phyloP scores from a whole-genome alignment of 2,329 filamentous ascomycete species.

The Grosmannia serpens region DNA sequence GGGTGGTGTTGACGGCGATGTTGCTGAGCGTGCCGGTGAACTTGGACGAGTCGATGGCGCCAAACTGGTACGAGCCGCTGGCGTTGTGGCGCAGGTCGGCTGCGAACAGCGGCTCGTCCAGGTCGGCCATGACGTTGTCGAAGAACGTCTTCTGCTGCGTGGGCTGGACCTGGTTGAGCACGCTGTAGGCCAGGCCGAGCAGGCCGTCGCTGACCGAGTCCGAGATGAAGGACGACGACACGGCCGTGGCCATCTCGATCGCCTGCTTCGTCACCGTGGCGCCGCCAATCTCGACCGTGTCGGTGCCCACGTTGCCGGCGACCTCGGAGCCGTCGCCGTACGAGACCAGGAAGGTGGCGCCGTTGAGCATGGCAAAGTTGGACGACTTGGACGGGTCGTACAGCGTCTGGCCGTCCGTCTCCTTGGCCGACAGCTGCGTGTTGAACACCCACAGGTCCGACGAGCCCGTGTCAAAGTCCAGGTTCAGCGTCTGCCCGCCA shows the following conservation, averaged over 20 bases:
- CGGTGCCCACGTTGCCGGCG: slow-evolving; percentile 53
- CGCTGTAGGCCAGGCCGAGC: slow-evolving; percentile 55
- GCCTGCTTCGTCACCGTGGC: slow-evolving; percentile 49
- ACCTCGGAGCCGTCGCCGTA: slow-evolving; percentile 60
- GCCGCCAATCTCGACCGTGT: slow-evolving; percentile 56
- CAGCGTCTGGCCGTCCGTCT: slow-evolving; percentile 35
- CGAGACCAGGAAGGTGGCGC: slow-evolving; percentile 47
- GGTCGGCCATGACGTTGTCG: slow-evolving; percentile 49
- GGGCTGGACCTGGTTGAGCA: slow-evolving; percentile 53
- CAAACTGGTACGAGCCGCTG: slow-evolving; percentile 62
- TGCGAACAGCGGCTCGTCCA: slow-evolving; percentile 58
- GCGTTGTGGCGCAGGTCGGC: slow-evolving; percentile 51
- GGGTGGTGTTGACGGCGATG: slow-evolving; percentile 45
- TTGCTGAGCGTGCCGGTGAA: slow-evolving; percentile 53
- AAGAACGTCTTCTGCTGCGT: slow-evolving; percentile 60
- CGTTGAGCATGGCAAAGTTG: slow-evolving; percentile 22
- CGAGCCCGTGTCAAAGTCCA: slow-evolving; percentile 69
- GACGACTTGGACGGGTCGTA: slow-evolving; percentile 26
- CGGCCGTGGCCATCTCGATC: slow-evolving; percentile 52
- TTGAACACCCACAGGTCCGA: slow-evolving; percentile 67
- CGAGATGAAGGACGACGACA: slow-evolving; percentile 45
- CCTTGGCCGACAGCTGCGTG: slow-evolving; percentile 35
- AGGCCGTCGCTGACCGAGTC: slow-evolving; percentile 57
- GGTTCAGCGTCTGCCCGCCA: slow-evolving; percentile 54
- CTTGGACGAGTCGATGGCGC: slow-evolving; percentile 51